Conservation (phyloP, 352 stramenopile genomes). For the Phytophthora sp. region DNA sequence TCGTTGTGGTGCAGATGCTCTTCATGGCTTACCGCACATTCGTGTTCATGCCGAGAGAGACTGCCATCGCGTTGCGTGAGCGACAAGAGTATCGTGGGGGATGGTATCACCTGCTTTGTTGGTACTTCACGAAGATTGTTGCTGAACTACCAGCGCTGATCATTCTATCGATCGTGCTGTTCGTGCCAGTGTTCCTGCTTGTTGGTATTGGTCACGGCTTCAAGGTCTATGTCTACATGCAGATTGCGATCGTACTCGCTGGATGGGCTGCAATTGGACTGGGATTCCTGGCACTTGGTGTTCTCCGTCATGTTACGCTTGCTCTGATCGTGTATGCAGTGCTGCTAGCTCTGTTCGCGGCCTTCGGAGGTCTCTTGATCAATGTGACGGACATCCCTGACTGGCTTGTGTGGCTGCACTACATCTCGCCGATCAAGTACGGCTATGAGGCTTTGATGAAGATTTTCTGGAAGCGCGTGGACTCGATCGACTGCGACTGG, state of each 20-base stretch:
- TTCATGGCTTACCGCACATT: slow-evolving; percentile 45
- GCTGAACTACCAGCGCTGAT: slow-evolving; percentile 46
- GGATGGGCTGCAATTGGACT: slow-evolving; percentile 38
- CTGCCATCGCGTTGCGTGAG: slow-evolving; percentile 49
- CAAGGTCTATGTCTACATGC: slow-evolving; percentile 51
- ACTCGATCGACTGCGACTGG: slow-evolving; percentile 38
- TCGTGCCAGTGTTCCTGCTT: slow-evolving; percentile 48
- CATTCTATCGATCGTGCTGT: slow-evolving; percentile 44
- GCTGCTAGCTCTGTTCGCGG: slow-evolving; percentile 42
- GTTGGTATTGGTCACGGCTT: slow-evolving; percentile 49
- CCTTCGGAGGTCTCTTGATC: slow-evolving; percentile 51
- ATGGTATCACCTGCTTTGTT: slow-evolving; percentile 50
- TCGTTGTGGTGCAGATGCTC: slow-evolving; percentile 57
- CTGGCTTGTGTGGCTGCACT: slow-evolving; percentile 65
- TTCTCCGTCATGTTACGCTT: slow-evolving; percentile 34
- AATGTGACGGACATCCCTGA: slow-evolving; percentile 50
- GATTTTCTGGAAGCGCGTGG: slow-evolving; percentile 52
- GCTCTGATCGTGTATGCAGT: slow-evolving; percentile 40
- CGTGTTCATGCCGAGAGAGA: slow-evolving; percentile 43
- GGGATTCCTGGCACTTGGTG: slow-evolving; percentile 40
- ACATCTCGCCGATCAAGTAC: slow-evolving; percentile 66
- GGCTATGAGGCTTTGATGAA: slow-evolving; percentile 56
- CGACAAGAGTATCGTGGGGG: slow-evolving; percentile 43
- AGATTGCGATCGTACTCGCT: slow-evolving; percentile 50
- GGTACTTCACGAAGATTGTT: slow-evolving; percentile 54